These are phyloP conservation scores for Lactarius evosmus DNA, from an alignment of 768 basidiomycete species.

Conservation along the genomic window DNA sequence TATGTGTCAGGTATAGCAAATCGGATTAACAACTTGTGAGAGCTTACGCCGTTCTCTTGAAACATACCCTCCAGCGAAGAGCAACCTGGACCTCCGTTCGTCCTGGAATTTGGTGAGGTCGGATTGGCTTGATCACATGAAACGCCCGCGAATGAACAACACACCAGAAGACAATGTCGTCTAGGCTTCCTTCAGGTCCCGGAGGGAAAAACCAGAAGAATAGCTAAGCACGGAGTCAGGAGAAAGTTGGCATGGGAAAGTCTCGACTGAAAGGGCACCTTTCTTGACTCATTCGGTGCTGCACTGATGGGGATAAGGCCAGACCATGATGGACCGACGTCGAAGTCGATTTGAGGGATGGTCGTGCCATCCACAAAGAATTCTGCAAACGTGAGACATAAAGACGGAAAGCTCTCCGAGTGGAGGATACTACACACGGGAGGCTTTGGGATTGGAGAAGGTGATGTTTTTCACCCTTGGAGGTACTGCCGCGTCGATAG, in stretches of 20 bases:
- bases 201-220: conserved; percentile 88
- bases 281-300: conserved; percentile 57
- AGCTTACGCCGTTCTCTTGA: conserved; percentile 72
- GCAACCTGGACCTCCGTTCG: conserved; percentile 79
- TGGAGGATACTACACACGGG: conserved; percentile 39
- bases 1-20: not conserved
- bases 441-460: conserved; percentile 64
- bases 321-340: conserved; percentile 73
- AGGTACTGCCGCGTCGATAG: conserved; percentile 9
- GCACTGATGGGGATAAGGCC: conserved; percentile 70
- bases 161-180: conserved; percentile 76
- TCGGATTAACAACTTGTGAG: conserved; percentile 4
- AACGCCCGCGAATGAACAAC: conserved; percentile 27
- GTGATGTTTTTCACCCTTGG: conserved; percentile 56
- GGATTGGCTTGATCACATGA: too few relatives aligned
- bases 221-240: conserved; percentile 41
- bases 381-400: conserved; percentile 41
- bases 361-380: conserved; percentile 66
- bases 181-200: conserved; percentile 64
- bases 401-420: not conserved
- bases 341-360: conserved; percentile 68
- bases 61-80: conserved; percentile 69
- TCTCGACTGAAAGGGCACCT: conserved; percentile 42
- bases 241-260: not conserved
- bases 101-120: conserved; percentile 42